Conservation (phyloP, 1,284 basidiomycete species). For the Termitomyces sp. region DNA sequence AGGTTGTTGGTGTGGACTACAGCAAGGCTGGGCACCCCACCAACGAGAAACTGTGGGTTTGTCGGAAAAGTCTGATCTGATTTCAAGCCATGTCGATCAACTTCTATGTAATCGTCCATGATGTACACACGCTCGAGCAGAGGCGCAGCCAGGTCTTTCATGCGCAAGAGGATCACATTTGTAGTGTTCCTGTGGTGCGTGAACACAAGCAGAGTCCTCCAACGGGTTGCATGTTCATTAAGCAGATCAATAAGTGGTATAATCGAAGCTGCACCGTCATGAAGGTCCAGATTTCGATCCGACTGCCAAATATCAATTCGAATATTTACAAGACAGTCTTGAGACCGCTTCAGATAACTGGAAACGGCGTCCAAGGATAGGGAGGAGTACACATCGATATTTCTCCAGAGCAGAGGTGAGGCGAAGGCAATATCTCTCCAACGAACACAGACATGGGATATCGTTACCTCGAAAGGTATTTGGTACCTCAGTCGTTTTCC, state of each 20-base stretch:
- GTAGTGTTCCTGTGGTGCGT: slow-evolving; percentile 20
- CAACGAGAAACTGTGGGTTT: slow-evolving; percentile 13
- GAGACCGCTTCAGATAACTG: slow-evolving; percentile 17
- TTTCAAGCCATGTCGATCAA: slow-evolving; percentile 11
- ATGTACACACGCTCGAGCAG: slow-evolving; percentile 18
- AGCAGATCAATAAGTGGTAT: slow-evolving; percentile 18
- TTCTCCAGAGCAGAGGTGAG: slow-evolving; percentile 18
- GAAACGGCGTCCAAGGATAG: slow-evolving; percentile 14
- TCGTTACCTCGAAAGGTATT: slow-evolving; percentile 17
- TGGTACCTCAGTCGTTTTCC: slow-evolving; percentile 10
- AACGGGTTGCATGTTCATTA: slow-evolving; percentile 20
- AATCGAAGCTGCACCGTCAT: slow-evolving; percentile 4
- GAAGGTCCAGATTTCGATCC: slow-evolving; percentile 12
- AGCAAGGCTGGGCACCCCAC: slow-evolving; percentile 19
- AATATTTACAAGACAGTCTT: slow-evolving; percentile 15
- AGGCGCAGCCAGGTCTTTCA: slow-evolving; percentile 14
- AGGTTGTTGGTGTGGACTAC: slow-evolving; percentile 16
- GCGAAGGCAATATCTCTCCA: slow-evolving; percentile 18
- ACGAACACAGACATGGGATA: slow-evolving; percentile 19
- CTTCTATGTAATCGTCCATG: slow-evolving; percentile 16
- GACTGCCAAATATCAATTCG: slow-evolving; percentile 18
- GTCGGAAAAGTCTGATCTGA: neutral
- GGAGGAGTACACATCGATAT: slow-evolving; percentile 18
- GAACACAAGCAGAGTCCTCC: slow-evolving; percentile 24
- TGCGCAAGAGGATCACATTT: slow-evolving; percentile 14